Evolutionary conservation across 345 rosid genomes (phyloP), one percentile per base, ranked within the genome.

Genomic region (Cardiospermum halicacabum): DNA sequence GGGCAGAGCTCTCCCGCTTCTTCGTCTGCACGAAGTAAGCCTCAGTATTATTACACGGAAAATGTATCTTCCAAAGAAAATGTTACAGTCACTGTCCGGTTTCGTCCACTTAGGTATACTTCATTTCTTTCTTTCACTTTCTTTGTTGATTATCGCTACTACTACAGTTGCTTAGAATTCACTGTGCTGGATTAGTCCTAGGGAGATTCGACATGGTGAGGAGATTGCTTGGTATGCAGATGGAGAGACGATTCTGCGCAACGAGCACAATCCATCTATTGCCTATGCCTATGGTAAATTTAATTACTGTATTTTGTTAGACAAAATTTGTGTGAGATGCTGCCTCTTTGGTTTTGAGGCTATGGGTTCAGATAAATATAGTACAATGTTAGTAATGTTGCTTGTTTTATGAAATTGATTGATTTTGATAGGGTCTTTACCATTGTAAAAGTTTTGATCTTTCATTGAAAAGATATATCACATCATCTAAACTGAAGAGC

Each of bases 171-270:
- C 64, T 62, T 59, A 58, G 60, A 27, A 48, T 70, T 79, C 70
- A 75, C 32, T 59, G 32, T 27, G 39, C 13, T 58, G 28, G 43
- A 59, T 75, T 34, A 94, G 97, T 78, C 97, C 96, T 22, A 83
- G 96, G 77, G 99, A 95, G 81, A 91, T 91, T 74, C 92, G 97
- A 50, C 93, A 76, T 68, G 96, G 99, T 5, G 99, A 95, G 79
- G 99, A 91, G 86, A 86, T 95, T 79, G 93, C 97, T n/a, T 95
- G 97, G 99, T 91, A 95, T 60, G 97, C 97, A 1, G 99, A 95
- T 68, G 99, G 99, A 60, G 97, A 95, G 81, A 95, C 97, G 39
- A 80, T 91, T 36, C 82, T 95, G 51, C 80, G 97, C 47, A 91
- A 80, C 48, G 99, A 95, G 75, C 86, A 91, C 73, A 84, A 89